phyloP scores from a whole-genome alignment of 1,284 basidiomycete genomes.

The Melanopsichium pennsylvanicum region DNA sequence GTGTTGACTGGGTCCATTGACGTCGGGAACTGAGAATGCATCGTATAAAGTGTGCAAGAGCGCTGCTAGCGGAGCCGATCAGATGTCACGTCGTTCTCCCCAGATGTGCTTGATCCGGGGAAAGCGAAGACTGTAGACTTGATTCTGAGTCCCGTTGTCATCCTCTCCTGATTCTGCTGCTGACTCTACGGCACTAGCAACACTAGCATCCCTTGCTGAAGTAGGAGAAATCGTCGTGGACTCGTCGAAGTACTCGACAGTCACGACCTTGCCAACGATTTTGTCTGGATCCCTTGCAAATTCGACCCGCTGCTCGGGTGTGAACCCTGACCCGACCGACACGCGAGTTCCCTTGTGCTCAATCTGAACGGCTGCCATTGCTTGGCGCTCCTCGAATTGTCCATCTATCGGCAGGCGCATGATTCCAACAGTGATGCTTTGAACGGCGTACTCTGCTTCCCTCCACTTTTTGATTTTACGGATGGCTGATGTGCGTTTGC shows the following conservation, averaged over 20 bases:
- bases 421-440: constrained; percentile 22
- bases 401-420: constrained; percentile 53
- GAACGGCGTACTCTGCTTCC: constrained; percentile 52
- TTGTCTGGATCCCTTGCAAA: constrained; percentile 38
- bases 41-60: no score
- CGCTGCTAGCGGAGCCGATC: background rate
- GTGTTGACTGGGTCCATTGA: constrained; percentile 1
- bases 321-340: constrained; percentile 51
- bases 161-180: background rate
- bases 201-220: constrained; percentile 4
- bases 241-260: constrained; percentile 51
- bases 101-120: constrained; percentile 54
- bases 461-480: constrained; percentile 52
- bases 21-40: no score
- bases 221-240: constrained; percentile 5
- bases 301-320: constrained; percentile 38
- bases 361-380: constrained; percentile 42
- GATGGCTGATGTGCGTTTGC: constrained; percentile 43
- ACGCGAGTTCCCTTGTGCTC: constrained; percentile 41
- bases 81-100: constrained; percentile 31
- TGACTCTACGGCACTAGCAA: no score
- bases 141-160: background rate
- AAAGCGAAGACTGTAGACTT: constrained; percentile 47
- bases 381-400: constrained; percentile 29
- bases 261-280: constrained; percentile 49